phyloP scores from a whole-genome alignment of 2,329 filamentous ascomycete species.

The Xylariaceae sp. region DNA sequence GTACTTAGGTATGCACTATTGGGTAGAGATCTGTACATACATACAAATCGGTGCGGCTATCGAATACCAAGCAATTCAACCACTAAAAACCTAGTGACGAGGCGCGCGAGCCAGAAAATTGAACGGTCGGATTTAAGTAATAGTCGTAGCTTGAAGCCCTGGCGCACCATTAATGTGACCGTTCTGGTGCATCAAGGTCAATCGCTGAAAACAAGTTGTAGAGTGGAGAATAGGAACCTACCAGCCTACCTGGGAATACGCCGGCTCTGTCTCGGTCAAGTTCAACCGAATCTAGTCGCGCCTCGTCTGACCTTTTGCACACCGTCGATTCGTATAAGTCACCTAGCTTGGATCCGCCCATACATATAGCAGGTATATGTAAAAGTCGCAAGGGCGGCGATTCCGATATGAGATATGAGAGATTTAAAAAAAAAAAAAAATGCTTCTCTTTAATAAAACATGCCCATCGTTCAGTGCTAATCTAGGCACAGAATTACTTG shows the following conservation, averaged over 20 bases:
- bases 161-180: neutral
- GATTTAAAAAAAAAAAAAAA: too few species aligned
- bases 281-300: neutral
- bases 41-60: too few species aligned
- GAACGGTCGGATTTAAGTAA: neutral
- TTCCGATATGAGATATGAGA: neutral
- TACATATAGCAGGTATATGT: too few species aligned
- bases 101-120: neutral
- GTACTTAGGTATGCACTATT: too few species aligned
- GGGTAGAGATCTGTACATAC: too few species aligned
- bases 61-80: neutral
- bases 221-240: neutral
- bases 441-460: neutral
- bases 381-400: neutral
- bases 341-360: neutral
- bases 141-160: neutral
- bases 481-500: neutral
- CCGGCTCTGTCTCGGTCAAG: neutral
- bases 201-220: neutral
- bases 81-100: neutral
- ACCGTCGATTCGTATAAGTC: slow-evolving; percentile 5
- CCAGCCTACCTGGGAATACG: neutral
- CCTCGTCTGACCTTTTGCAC: slow-evolving; percentile 1
- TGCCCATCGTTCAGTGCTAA: neutral
- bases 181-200: neutral